A percentile compares a stretch with the other conserved stretches of the same genome.
Evolutionary conservation across 129 eudicot species (phyloP).

Genomic region (Dittrichia graveolens): DNA sequence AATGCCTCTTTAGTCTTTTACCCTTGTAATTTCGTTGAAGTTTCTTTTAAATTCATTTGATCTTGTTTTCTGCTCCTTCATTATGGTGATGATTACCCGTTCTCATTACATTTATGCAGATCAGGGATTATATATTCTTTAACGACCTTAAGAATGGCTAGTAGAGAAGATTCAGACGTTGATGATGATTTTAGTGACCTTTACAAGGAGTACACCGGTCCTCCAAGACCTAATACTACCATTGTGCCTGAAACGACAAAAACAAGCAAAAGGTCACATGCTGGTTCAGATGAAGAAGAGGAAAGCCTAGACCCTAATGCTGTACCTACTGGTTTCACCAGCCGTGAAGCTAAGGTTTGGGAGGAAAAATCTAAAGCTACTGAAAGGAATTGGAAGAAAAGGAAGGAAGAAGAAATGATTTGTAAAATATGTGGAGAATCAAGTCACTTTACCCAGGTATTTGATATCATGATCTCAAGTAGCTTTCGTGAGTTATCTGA

Average conservation of each 20-base stretch:
- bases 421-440: constrained; percentile 99
- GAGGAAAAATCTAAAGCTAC: constrained; percentile 99
- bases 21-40: neutral
- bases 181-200: constrained; percentile 97
- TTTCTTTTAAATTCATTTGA: neutral
- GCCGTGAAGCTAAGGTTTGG: constrained; percentile 99
- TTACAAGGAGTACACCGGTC: constrained; percentile 97
- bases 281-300: constrained; percentile 88
- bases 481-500: constrained; percentile 1
- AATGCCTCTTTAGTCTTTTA: neutral
- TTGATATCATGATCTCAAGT: neutral
- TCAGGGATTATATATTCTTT: constrained; percentile 27
- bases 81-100: constrained; percentile 15
- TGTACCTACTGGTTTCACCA: constrained; percentile 98
- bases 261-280: constrained; percentile 63
- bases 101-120: constrained; percentile 9
- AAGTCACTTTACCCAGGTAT: constrained; percentile 96
- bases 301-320: constrained; percentile 86
- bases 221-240: constrained; percentile 53
- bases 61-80: constrained; percentile 9
- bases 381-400: constrained; percentile 96
- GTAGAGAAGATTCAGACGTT: constrained; percentile 62
- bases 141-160: constrained; percentile 44
- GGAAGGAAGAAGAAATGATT: constrained; percentile 96
- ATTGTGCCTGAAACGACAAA: constrained; percentile 44